Base-by-base conservation (phyloP, 805 yeast genomes). In the Myxozyma geophila region DNA sequence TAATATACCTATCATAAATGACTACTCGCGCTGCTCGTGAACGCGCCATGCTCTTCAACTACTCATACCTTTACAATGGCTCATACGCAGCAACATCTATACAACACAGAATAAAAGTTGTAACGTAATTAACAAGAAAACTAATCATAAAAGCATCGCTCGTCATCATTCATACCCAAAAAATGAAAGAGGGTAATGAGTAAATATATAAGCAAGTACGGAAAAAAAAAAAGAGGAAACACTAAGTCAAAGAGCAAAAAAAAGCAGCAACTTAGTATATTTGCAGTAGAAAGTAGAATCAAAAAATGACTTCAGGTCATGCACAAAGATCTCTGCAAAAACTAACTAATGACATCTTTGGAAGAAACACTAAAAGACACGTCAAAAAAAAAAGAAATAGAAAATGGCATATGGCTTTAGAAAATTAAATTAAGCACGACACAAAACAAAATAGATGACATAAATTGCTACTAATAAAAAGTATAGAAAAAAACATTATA, bases 401-500 rank as follows among this genome's bases (percentile, higher is more conserved):
- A 37, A 13, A 21, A 49, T 49, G 53, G 53, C 53, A 54, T 12
- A 36, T 40, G 47, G 48, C 39, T 41, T 59, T 40, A 28, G n/a
- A 52, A 33, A 41, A n/a, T 55, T 53, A 44, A n/a, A 35, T 43
- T 19, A 47, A 54, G 52, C 41, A 47, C 49, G 21, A 58, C 50
- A 55, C 17, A 50, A 57, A 61, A 49, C 19, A 39, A 43, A 15
- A 48, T 54, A 44, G 21, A 54, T 51, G 56, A 52, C 59, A 50
- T 62, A 53, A 57, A 52, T 57, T 62, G 58, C 55, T 63, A 57
- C 54, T 58, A 58, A 62, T 44, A 62, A 53, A 51, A 62, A 58
- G 51, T 19, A 47, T 50, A 55, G 47, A 60, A 54, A 33, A 36
- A 43, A 48, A 63, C 60, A 56, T n/a, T 61, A 47, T 52, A 59